These are phyloP conservation scores for Phytophthora aleatoria DNA, from an alignment of 352 stramenopile genomes.

Conservation along the genomic window DNA sequence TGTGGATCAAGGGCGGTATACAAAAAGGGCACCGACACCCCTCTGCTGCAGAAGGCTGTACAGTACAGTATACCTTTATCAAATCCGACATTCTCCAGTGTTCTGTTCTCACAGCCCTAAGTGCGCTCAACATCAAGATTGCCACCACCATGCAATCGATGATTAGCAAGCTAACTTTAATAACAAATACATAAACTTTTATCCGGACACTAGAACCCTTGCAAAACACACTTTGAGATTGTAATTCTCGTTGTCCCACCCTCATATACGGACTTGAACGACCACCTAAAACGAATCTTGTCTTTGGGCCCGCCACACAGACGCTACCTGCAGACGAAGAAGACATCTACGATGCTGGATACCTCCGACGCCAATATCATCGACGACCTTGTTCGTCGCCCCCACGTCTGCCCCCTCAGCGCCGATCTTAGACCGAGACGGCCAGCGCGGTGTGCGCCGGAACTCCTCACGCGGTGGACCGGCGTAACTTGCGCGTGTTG, in stretches of 20 bases:
- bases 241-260: neutral
- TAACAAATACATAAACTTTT: neutral
- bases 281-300: constrained; percentile 23
- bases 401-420: too few relatives aligned
- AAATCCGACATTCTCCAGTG: too few relatives aligned
- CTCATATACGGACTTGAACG: neutral
- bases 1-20: too few relatives aligned
- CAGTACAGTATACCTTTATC: too few relatives aligned
- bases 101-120: too few relatives aligned
- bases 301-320: constrained; percentile 16
- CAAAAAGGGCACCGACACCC: too few relatives aligned
- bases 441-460: too few relatives aligned
- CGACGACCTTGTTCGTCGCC: too few relatives aligned
- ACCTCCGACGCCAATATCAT: too few relatives aligned
- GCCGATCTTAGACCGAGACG: too few relatives aligned
- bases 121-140: neutral
- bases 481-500: constrained; percentile 15
- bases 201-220: neutral
- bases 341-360: neutral
- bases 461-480: constrained; percentile 2
- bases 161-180: neutral
- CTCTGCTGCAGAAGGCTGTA: too few relatives aligned
- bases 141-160: neutral
- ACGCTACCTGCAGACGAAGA: constrained; percentile 4
- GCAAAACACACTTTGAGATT: neutral